Conservation (phyloP, 2,329 filamentous ascomycete species). For the Bipolaris gigantea region DNA sequence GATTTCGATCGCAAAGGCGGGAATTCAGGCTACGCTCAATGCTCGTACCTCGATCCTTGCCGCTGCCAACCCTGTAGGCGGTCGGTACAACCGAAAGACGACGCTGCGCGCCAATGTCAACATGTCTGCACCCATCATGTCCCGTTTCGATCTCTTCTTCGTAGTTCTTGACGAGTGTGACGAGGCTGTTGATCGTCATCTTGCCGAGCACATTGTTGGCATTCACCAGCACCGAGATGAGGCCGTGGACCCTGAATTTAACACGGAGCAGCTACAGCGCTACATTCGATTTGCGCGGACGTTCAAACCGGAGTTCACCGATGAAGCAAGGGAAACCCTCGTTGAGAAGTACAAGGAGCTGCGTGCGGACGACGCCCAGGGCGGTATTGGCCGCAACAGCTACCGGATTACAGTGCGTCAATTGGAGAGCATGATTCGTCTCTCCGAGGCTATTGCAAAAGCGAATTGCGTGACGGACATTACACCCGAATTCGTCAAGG, state of each 20-base stretch:
- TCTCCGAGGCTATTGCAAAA: conserved; percentile 97
- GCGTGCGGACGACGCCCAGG: conserved; percentile 88
- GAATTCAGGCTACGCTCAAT: conserved; percentile 96
- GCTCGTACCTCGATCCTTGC: conserved; percentile 93
- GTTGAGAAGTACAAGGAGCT: conserved; percentile 96
- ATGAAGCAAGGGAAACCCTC: conserved; percentile 80
- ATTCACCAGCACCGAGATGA: conserved; percentile 92
- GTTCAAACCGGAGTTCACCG: conserved; percentile 89
- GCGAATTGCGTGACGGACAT: conserved; percentile 95
- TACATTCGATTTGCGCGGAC: conserved; percentile 97
- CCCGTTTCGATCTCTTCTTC: conserved; percentile 98
- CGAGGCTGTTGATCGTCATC: conserved; percentile 82
- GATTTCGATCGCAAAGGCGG: conserved; percentile 97
- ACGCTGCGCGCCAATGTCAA: conserved; percentile 95
- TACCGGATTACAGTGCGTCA: conserved; percentile 98
- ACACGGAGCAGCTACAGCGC: conserved; percentile 91
- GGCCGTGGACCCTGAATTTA: conserved; percentile 89
- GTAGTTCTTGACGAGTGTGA: conserved; percentile 97
- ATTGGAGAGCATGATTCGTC: conserved; percentile 90
- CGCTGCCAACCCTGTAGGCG: conserved; percentile 92
- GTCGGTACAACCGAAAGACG: conserved; percentile 95
- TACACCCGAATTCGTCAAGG: conserved; percentile 78
- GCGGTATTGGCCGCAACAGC: conserved; percentile 89
- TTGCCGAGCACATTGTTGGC: conserved; percentile 91
- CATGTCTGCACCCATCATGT: conserved; percentile 99